Base-by-base conservation (phyloP, 352 stramenopile species). In the Globisporangium spinosum region DNA sequence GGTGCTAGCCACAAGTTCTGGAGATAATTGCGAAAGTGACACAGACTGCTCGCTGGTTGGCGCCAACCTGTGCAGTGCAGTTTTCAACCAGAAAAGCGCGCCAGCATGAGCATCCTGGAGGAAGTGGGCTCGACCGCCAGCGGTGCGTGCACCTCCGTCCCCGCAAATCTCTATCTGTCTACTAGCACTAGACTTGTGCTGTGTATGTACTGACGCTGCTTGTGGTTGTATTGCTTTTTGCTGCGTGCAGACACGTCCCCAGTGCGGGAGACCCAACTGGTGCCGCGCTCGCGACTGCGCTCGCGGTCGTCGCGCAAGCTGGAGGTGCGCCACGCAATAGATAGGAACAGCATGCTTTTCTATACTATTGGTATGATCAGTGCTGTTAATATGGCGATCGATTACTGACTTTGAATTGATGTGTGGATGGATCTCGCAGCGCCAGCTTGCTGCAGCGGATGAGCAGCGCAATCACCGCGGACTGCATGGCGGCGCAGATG, bases 71-170 rank as follows among this genome's bases (percentile, higher is more conserved):
- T 12, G 34, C n/a, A 49, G 45, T 38, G 40, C 13, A 34, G 38
- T 25, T 51, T 54, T 64, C 34, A 25, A 54, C 34, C 4, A n/a
- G 58, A 25, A 22, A 45, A 67, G 25, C 23, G 38, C 10, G 6
- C 49, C 32, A 51, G n/a, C 45, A 78, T 78, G 70, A 78, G 73
- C 53, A 53, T 78, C 27, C 45, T 78, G 34, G 73, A 78, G 61
- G 73, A 77, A 47, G 49, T 77, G 54, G 70, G 61, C 51, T 73
- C 69, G 17, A 69, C 66, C 10, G 55, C 70, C 32, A 77, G 73
- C 59, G 70, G 73, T 77, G 40, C 60, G 69, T 58, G 32, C 9
- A 1, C 22, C 22, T 55, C 13, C n/a, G 17, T 10, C 38, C 3
- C 35, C 38, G 0, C 9, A 35, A 17, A 51, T 9, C 17, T n/a